phyloP scores from a whole-genome alignment of 805 yeast genomes.

The Starmerella asiatica region DNA sequence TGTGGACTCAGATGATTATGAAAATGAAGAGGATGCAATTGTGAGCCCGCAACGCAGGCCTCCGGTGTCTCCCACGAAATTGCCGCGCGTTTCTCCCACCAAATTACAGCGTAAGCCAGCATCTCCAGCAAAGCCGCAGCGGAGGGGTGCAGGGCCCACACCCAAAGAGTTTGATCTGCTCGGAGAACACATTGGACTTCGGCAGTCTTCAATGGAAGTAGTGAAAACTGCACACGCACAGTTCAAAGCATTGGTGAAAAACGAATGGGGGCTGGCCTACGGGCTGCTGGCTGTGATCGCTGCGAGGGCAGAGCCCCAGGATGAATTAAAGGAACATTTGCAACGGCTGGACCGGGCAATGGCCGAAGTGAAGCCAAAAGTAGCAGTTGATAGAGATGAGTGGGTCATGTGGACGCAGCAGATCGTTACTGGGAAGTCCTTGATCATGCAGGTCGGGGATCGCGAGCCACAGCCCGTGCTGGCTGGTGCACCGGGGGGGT shows the following conservation, averaged over 20 bases:
- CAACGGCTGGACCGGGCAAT: constrained; percentile 7
- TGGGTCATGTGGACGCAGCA: constrained; percentile 26
- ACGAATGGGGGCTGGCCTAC: constrained; percentile 26
- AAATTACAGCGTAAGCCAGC: background rate
- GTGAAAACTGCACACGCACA: constrained; percentile 22
- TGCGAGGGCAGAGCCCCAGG: constrained; percentile 24
- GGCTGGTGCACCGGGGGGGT: constrained; percentile 18
- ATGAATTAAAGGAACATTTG: constrained; percentile 7
- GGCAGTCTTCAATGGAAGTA: constrained; percentile 8
- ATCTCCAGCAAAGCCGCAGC: background rate
- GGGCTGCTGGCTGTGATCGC: constrained; percentile 24
- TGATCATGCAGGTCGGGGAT: constrained; percentile 23
- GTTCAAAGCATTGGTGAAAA: constrained; percentile 25
- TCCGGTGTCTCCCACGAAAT: constrained; percentile 2
- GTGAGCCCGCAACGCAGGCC: background rate
- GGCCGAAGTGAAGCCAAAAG: constrained; percentile 7
- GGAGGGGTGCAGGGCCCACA: constrained; percentile 8
- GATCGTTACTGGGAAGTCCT: constrained; percentile 27
- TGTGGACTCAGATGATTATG: background rate
- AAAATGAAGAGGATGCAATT: background rate
- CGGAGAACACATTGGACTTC: constrained; percentile 10
- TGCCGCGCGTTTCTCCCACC: constrained; percentile 8
- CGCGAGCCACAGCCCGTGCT: constrained; percentile 17
- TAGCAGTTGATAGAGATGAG: constrained; percentile 18
- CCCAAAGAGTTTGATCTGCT: constrained; percentile 2